These are phyloP conservation scores for Chytriomyces sp. DNA, from an alignment of 192 early-diverging fungal genomes.

Conservation along the genomic window DNA sequence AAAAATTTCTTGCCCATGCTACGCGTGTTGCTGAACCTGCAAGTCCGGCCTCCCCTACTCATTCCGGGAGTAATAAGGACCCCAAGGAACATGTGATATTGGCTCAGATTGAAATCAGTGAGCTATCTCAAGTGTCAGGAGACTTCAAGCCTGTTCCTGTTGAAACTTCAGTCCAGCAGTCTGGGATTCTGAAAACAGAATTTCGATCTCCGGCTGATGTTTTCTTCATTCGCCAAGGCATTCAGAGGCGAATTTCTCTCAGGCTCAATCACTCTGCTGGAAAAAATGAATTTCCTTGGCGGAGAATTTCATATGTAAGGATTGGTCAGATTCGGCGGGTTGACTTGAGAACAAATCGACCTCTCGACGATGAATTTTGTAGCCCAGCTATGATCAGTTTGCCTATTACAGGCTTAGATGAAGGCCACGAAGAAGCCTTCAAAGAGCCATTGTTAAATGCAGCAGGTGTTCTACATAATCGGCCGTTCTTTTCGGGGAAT, in stretches of 20 bases:
- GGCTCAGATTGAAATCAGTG: slow-evolving; percentile 41
- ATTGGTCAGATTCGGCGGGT: slow-evolving; percentile 32
- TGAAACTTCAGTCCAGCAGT: slow-evolving; percentile 17
- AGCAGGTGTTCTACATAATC: not conserved
- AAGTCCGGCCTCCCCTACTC: no score
- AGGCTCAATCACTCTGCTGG: slow-evolving; percentile 37
- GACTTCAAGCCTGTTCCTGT: slow-evolving; percentile 42
- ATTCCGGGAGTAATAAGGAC: no score
- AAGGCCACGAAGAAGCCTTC: not conserved
- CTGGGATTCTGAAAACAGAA: slow-evolving; percentile 19
- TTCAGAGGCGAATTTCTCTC: slow-evolving; percentile 38
- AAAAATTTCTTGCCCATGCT: slow-evolving; percentile 1
- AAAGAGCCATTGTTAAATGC: not conserved
- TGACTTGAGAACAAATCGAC: slow-evolving; percentile 21
- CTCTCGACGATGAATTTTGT: slow-evolving; percentile 20
- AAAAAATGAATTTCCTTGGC: slow-evolving; percentile 32
- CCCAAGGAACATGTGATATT: slow-evolving; percentile 29
- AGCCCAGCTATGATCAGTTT: slow-evolving; percentile 28
- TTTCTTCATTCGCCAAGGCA: slow-evolving; percentile 44
- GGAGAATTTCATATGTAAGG: slow-evolving; percentile 21
- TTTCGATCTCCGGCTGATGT: slow-evolving; percentile 31
- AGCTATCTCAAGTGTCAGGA: slow-evolving; percentile 33
- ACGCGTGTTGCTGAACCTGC: not conserved
- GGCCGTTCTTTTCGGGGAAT: slow-evolving; percentile 22
- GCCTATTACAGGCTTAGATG: slow-evolving; percentile 23